These are phyloP conservation scores for Magnaporthales sp. DNA, from an alignment of 2,329 filamentous ascomycete species.

Conservation along the genomic window DNA sequence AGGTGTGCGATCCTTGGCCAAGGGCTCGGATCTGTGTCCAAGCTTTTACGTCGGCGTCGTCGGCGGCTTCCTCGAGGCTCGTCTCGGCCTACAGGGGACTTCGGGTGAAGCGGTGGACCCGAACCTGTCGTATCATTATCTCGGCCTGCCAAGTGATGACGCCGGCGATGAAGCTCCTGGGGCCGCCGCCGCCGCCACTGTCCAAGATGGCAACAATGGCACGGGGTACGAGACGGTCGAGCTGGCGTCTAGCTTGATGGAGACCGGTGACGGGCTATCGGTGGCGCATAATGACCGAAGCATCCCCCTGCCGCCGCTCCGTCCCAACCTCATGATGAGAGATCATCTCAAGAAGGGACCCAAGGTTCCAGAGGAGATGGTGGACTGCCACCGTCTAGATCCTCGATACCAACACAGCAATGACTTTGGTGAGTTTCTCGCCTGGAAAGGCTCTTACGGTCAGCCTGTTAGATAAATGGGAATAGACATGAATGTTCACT, in stretches of 20 bases:
- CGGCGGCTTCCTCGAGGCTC: slow-evolving; percentile 36
- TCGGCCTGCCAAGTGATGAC: neutral
- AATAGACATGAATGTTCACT: neutral
- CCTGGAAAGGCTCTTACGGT: neutral
- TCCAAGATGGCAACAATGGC: slow-evolving; percentile 5
- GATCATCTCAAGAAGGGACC: neutral
- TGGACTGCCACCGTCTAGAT: neutral
- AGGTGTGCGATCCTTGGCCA: slow-evolving; percentile 37
- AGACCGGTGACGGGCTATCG: slow-evolving; percentile 19
- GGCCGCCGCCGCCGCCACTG: too few relatives aligned
- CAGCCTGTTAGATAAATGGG: neutral
- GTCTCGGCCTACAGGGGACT: slow-evolving; percentile 12
- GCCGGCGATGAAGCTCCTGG: neutral
- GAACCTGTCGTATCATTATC: neutral
- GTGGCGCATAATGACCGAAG: slow-evolving; percentile 9
- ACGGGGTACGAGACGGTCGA: slow-evolving; percentile 12
- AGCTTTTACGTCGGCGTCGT: slow-evolving; percentile 41
- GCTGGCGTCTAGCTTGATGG: slow-evolving; percentile 14
- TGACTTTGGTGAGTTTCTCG: neutral
- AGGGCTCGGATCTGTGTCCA: slow-evolving; percentile 34
- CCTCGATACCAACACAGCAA: neutral
- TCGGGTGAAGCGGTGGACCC: neutral
- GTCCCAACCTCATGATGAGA: neutral
- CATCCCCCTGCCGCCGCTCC: slow-evolving; percentile 13
- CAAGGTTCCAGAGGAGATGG: neutral